A percentile compares a stretch with the other conserved stretches of the same genome.
Conservation (phyloP, 148 eudicot genomes). For the Amaranthus palmeri region DNA sequence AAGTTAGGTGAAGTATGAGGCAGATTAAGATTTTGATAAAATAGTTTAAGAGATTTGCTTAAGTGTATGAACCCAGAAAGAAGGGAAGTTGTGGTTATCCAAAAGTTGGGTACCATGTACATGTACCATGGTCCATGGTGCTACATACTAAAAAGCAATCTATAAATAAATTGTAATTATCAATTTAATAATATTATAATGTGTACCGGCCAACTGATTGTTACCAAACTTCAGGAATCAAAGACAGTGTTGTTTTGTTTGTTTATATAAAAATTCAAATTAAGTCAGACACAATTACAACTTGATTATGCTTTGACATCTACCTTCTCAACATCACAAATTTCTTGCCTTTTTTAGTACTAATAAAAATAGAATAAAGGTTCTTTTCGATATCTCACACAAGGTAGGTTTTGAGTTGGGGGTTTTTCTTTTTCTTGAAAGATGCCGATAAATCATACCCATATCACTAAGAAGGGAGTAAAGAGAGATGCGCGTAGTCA, state of each 20-base stretch:
- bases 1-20: constrained; percentile 11
- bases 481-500: too few relatives aligned
- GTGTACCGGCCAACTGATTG: constrained; percentile 1
- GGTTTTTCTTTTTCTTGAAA: too few relatives aligned
- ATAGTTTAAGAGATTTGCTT: constrained; percentile 6
- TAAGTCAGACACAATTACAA: constrained; percentile 4
- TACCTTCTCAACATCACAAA: too few relatives aligned
- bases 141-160: not conserved
- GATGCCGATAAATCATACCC: too few relatives aligned
- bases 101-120: constrained; percentile 13
- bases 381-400: too few relatives aligned
- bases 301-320: not conserved
- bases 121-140: not conserved
- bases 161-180: not conserved
- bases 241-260: not conserved
- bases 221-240: constrained; percentile 3
- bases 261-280: not conserved
- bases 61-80: constrained; percentile 1
- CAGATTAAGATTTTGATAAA: constrained; percentile 1
- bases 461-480: too few relatives aligned
- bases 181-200: not conserved
- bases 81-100: constrained; percentile 7
- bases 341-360: too few relatives aligned
- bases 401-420: too few relatives aligned
- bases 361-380: too few relatives aligned